These are phyloP conservation scores for Dactylellina haptotyla DNA, from an alignment of 2,329 filamentous ascomycete species.

Conservation along the genomic window DNA sequence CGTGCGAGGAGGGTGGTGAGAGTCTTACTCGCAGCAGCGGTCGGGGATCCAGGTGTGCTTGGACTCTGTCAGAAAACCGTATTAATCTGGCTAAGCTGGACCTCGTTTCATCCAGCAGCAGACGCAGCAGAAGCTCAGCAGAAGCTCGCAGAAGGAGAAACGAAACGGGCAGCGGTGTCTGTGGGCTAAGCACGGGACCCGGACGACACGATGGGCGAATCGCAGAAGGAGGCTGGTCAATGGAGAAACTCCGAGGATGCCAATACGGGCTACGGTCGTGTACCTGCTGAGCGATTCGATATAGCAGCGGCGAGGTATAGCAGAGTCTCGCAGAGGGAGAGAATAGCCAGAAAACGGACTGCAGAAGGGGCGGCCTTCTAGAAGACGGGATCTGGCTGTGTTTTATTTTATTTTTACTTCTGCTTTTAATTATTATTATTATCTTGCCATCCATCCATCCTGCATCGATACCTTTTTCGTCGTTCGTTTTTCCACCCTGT, in stretches of 20 bases:
- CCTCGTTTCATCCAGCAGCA: conserved; percentile 19
- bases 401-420: not conserved
- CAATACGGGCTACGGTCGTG: too few species aligned
- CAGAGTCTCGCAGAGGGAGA: too few species aligned
- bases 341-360: too few species aligned
- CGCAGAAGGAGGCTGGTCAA: conserved; percentile 52
- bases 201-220: too few species aligned
- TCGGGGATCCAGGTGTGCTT: conserved; percentile 35
- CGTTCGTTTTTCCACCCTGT: not conserved
- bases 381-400: not conserved
- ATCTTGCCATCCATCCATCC: not conserved
- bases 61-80: conserved; percentile 27
- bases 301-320: conserved; percentile 4
- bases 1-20: too few species aligned
- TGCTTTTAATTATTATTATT: not conserved
- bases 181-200: conserved; percentile 33
- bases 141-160: not conserved
- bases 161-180: conserved; percentile 5
- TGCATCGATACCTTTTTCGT: not conserved
- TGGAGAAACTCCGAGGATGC: conserved; percentile 26
- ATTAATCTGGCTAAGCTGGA: conserved; percentile 43
- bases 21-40: too few species aligned
- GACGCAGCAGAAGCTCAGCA: not conserved
- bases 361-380: not conserved
- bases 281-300: too few species aligned